Conservation (phyloP, 2,329 filamentous ascomycete species). For the Diaporthe destruens region DNA sequence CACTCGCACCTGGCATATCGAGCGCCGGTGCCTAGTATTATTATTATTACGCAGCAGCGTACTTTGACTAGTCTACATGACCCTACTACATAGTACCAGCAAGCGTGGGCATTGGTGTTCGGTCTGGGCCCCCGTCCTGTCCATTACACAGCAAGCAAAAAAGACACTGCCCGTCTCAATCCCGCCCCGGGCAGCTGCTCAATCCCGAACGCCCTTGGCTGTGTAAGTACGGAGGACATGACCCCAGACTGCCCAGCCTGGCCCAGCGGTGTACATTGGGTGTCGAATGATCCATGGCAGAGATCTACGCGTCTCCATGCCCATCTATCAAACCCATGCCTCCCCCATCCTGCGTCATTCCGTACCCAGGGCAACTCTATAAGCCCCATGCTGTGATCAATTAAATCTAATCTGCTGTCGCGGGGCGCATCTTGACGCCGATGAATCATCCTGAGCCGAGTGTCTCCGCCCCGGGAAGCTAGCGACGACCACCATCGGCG, state of each 20-base stretch:
- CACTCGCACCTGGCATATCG: background rate
- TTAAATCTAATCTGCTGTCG: conserved; percentile 15
- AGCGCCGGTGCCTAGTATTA: background rate
- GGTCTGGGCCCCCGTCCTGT: conserved; percentile 5
- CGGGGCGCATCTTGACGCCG: conserved; percentile 18
- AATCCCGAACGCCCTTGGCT: conserved; percentile 15
- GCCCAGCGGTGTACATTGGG: no score
- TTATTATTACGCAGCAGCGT: background rate
- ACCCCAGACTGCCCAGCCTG: no score
- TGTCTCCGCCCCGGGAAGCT: conserved; percentile 20
- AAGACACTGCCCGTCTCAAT: background rate
- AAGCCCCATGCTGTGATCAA: conserved; percentile 20
- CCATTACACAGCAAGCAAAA: background rate
- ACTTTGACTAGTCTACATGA: no score
- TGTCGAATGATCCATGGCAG: conserved; percentile 2
- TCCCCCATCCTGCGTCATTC: conserved; percentile 2
- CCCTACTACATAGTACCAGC: no score
- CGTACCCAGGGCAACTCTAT: background rate
- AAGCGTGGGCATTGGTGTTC: conserved; percentile 8
- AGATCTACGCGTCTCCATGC: conserved; percentile 19
- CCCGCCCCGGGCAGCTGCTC: conserved; percentile 15
- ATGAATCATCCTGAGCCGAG: conserved; percentile 28
- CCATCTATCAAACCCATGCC: background rate
- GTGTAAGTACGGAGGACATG: background rate
- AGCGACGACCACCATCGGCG: conserved; percentile 16